Base-by-base conservation (phyloP, 2,329 filamentous ascomycete genomes). In the Sporothrix mexicana region DNA sequence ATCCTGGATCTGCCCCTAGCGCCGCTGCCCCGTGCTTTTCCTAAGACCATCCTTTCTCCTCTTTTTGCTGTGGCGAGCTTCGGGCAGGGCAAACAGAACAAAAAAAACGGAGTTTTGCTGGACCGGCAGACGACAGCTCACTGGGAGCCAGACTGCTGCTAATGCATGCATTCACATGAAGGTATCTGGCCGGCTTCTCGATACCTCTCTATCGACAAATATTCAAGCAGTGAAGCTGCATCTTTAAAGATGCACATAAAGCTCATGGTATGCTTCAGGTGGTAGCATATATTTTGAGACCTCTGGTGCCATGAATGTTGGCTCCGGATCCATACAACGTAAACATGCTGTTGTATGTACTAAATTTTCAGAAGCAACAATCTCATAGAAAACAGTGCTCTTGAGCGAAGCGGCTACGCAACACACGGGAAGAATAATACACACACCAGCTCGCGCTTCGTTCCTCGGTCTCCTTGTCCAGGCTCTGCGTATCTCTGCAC, bases 1-100 rank as follows among this genome's bases (percentile, higher is more conserved):
- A 55, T 69, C 71, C 71, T 69, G 66, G 71, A 72, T 69, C 71
- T 72, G 64, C 71, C 47, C 55, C 57, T 72, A 72, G 71, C 71
- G 71, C 66, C 30, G 41, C 66, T 73, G 66, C 71, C 66, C 71
- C 61, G 71, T 73, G 71, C 71, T 70, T 47, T 69, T 66, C 8
- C 53, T 69, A 36, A 7, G n/a, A n/a, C 49, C 62, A 23, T 59
- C 47, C 57, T 67, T 66, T 67, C 53, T 66, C 61, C 61, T 59
- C 62, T 67, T 71, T 20, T 43, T 49, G 41, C 41, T 36, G 20
- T 67, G 64, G 51, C n/a, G 8, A 57, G 45, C 30, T 23, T 36
- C 17, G 30, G 30, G 20, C 66, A 55, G 47, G 47, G 36, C 55
- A 51, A 59, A 15, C 45, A 53, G 41, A 69, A 45, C 72, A 66